Evolutionary conservation across 495 filamentous ascomycete genomes (phyloP).

Genomic region (Penicillium samsonianum): DNA sequence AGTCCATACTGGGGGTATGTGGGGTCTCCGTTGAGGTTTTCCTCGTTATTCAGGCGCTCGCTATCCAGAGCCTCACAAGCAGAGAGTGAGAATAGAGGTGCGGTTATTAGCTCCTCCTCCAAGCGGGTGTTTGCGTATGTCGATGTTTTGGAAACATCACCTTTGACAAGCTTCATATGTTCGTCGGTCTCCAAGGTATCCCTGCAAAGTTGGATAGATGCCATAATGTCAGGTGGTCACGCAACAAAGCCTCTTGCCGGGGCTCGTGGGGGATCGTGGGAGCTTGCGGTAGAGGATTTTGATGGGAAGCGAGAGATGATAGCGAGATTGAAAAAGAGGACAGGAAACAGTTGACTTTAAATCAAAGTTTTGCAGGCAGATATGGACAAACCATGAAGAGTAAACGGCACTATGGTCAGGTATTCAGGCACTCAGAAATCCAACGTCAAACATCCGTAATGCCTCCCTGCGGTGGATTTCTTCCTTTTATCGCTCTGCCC

Average conservation of each 20-base stretch:
- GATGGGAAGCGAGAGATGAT: background rate
- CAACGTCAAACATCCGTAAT: no score
- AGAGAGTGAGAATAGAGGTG: slow-evolving; percentile 1
- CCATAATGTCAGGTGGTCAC: background rate
- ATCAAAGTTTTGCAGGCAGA: no score
- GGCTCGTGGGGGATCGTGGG: background rate
- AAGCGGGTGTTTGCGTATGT: background rate
- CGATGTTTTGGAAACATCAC: background rate
- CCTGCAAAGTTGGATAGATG: background rate
- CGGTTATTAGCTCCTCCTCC: background rate
- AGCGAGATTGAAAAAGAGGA: background rate
- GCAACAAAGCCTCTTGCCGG: background rate
- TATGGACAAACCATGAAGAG: no score
- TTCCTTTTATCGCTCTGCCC: no score
- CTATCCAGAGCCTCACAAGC: background rate
- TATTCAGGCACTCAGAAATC: no score
- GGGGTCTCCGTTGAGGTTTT: background rate
- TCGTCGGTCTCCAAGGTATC: background rate
- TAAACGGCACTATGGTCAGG: no score
- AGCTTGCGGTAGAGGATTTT: background rate
- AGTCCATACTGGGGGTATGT: slow-evolving; percentile 2
- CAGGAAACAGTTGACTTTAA: no score
- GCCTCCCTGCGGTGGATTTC: no score
- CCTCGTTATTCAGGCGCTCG: background rate
- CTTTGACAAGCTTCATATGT: slow-evolving; percentile 3